A percentile compares a stretch with the other conserved stretches of the same genome.
Conservation (phyloP, 2,329 filamentous ascomycete genomes). For the Mycogone perniciosa region DNA sequence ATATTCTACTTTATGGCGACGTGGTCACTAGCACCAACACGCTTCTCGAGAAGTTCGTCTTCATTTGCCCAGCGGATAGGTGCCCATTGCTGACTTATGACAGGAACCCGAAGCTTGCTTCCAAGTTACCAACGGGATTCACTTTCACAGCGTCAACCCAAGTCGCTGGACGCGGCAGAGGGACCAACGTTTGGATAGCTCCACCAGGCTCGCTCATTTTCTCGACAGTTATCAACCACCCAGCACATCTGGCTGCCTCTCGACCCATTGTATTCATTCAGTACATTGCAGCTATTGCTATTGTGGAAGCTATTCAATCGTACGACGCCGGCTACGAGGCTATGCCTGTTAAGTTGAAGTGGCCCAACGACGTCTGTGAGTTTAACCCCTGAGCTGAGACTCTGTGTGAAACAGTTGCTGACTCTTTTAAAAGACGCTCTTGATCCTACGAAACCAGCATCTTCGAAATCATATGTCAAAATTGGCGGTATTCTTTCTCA, state of each 20-base stretch:
- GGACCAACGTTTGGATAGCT: constrained; percentile 90
- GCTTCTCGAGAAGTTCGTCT: constrained; percentile 70
- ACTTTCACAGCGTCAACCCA: constrained; percentile 83
- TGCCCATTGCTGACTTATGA: constrained; percentile 1
- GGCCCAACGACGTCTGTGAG: constrained; percentile 91
- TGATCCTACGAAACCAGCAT: constrained; percentile 50
- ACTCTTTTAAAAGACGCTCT: constrained; percentile 47
- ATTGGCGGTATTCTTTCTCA: constrained; percentile 92
- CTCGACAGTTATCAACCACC: constrained; percentile 81
- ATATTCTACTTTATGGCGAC: constrained; percentile 76
- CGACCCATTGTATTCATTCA: constrained; percentile 90
- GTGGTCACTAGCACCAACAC: constrained; percentile 94
- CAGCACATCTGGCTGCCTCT: constrained; percentile 60
- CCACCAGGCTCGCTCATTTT: constrained; percentile 82
- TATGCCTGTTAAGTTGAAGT: constrained; percentile 82
- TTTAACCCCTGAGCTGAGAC: constrained; percentile 1
- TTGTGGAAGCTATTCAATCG: constrained; percentile 72
- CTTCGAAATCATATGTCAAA: constrained; percentile 62
- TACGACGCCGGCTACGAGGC: constrained; percentile 72
- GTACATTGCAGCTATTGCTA: constrained; percentile 83
- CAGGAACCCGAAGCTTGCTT: constrained; percentile 72
- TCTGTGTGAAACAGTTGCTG: background rate
- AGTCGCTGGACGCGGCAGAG: constrained; percentile 79
- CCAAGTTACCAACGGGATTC: constrained; percentile 75
- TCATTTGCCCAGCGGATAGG: background rate